phyloP scores from a whole-genome alignment of 2,329 filamentous ascomycete genomes.

The Chrysoporthe austroafricana region DNA sequence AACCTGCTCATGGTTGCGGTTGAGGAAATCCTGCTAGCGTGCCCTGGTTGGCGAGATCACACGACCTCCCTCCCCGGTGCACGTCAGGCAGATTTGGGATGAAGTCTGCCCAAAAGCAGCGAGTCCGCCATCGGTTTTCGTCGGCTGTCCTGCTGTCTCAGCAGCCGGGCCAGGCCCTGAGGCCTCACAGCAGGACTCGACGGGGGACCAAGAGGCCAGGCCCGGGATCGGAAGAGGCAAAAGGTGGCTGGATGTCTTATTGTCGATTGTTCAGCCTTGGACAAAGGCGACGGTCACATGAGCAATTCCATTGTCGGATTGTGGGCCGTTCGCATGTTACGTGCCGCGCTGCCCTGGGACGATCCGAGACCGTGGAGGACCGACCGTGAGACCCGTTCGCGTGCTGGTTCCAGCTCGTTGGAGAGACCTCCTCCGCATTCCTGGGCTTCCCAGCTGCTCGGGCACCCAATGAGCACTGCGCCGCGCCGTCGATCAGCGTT shows the following conservation, averaged over 20 bases:
- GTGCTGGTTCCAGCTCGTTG: not conserved
- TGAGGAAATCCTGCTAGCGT: not conserved
- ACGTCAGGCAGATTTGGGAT: not conserved
- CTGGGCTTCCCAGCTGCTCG: not conserved
- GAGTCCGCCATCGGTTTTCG: not conserved
- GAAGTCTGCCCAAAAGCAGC: not conserved
- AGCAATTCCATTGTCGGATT: not conserved
- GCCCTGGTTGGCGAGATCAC: not conserved
- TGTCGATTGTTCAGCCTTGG: not conserved
- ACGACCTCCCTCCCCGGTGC: not conserved
- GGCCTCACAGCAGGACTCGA: too few species aligned
- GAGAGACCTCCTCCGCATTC: not conserved
- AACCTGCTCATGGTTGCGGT: not conserved
- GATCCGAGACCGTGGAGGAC: not conserved
- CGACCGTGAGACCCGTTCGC: not conserved
- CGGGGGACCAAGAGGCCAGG: not conserved
- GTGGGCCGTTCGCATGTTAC: not conserved
- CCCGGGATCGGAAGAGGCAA: not conserved
- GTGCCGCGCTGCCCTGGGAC: not conserved
- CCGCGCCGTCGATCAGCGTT: not conserved
- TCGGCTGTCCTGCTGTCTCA: constrained; percentile 7
- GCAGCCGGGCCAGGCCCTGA: not conserved
- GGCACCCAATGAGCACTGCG: not conserved
- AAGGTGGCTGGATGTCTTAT: constrained; percentile 11
- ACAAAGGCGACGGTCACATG: not conserved